Base-by-base conservation (phyloP, 306 rosid genomes). In the Rosa rugosa region DNA sequence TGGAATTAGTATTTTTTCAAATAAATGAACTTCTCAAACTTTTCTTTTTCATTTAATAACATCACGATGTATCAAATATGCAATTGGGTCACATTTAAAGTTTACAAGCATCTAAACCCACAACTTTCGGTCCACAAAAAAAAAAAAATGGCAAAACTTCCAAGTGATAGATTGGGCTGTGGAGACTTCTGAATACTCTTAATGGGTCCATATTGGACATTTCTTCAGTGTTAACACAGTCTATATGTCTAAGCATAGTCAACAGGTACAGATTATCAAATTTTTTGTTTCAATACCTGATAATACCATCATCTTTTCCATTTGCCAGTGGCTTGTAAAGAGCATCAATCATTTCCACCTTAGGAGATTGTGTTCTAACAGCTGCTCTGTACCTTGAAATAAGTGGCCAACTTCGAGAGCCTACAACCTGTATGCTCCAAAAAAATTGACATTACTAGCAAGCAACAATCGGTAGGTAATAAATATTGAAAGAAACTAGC, bases 361-460 rank as follows among this genome's bases (percentile, higher is more conserved):
- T 95, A 64, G 98, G 87, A 59, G 99, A 82, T 50, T 95, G 98
- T 10, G 91, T 83, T 85, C 98, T 89, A 44, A 86, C 91, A 27
- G 96, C 88, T 53, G 99, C 98, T 77, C 97, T 89, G 76, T 95
- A 95, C 87, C 93, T 90, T 64, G 99, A 92, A 87, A 95, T 92
- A 70, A 88, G 77, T 25, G 98, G 97, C 99, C 99, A 91, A 73
- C 73, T 13, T 80, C 89, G 89, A 73, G 99, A 95, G 79, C 99
- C 91, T 76, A 91, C 99, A 74, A 95, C 99, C 98, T 91, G 79
- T 14, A 60, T n/a, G 18, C 71, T 62, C 60, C 57, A 60, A 75
- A 13, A 62, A 56, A 78, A 83, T 71, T 84, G 85, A 75, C 47
- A 83, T 36, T 63, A 73, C 57, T 38, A 46, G 13, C 9, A 50